These are phyloP conservation scores for Xylaria sp. DNA, from an alignment of 2,329 filamentous ascomycete genomes.

Conservation along the genomic window DNA sequence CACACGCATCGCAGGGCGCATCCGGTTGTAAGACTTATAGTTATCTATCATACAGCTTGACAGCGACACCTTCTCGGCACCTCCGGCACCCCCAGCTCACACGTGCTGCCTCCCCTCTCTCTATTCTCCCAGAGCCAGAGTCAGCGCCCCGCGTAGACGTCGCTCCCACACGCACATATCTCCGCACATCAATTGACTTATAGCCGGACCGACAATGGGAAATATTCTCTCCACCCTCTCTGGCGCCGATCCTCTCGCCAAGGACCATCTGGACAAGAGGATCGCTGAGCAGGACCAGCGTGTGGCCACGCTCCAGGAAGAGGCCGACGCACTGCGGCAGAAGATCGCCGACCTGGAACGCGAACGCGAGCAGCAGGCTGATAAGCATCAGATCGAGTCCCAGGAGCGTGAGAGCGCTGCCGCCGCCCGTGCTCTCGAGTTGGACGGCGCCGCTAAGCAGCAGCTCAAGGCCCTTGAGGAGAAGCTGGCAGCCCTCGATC, in stretches of 20 bases:
- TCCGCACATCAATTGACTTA: constrained; percentile 9
- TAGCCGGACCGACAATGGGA: constrained; percentile 49
- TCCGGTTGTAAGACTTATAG: constrained; percentile 12
- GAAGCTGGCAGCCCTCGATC: constrained; percentile 41
- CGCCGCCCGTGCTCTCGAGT: constrained; percentile 45
- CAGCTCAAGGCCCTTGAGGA: constrained; percentile 43
- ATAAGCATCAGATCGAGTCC: constrained; percentile 52
- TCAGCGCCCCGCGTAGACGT: not conserved
- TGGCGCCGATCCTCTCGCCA: constrained; percentile 51
- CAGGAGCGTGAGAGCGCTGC: constrained; percentile 47
- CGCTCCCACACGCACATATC: not conserved
- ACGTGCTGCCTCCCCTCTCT: not conserved
- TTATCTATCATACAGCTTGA: not conserved
- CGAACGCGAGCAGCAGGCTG: constrained; percentile 50
- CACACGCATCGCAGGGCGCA: not conserved
- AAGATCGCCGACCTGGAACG: constrained; percentile 52
- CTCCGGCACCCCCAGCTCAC: constrained; percentile 4
- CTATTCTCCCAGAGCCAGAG: not conserved
- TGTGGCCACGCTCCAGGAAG: constrained; percentile 51
- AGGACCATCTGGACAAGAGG: constrained; percentile 51
- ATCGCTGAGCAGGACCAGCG: constrained; percentile 54
- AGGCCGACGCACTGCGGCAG: constrained; percentile 53
- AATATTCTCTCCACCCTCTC: constrained; percentile 56
- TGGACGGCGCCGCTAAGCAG: constrained; percentile 40
- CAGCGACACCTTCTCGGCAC: not conserved